Evolutionary conservation across 495 filamentous ascomycete genomes (phyloP).

Genomic region (Daldinia grandis): DNA sequence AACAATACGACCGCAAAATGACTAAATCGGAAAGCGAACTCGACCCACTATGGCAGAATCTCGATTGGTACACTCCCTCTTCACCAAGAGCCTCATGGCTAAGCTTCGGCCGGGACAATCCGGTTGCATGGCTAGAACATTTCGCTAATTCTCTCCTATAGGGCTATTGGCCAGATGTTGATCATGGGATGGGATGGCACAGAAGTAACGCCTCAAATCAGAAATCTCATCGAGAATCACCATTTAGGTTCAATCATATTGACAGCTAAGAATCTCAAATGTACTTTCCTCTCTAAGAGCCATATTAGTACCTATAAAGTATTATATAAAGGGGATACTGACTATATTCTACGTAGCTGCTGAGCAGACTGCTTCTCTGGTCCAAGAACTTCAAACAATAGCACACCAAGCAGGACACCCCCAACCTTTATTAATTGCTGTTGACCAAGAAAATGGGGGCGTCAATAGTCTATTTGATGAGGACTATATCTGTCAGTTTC

Average conservation of each 20-base stretch:
- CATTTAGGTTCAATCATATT: constrained; percentile 85
- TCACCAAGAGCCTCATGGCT: constrained; percentile 22
- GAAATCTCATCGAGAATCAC: constrained; percentile 82
- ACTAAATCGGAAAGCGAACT: constrained; percentile 59
- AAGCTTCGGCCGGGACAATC: constrained; percentile 11
- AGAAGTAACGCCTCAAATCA: constrained; percentile 84
- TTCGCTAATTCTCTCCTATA: constrained; percentile 49
- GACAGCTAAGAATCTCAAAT: constrained; percentile 91
- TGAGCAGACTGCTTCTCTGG: constrained; percentile 80
- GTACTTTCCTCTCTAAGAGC: constrained; percentile 54
- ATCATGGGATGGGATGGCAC: constrained; percentile 97
- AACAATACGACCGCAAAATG: constrained; percentile 46
- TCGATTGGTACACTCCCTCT: constrained; percentile 61
- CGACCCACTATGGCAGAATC: constrained; percentile 75
- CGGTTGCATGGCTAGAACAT: constrained; percentile 23
- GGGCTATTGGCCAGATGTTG: constrained; percentile 85
- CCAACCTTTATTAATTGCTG: constrained; percentile 80
- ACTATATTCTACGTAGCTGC: constrained; percentile 65
- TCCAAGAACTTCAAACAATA: constrained; percentile 86
- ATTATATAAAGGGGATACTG: constrained; percentile 28
- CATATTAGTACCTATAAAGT: background rate
- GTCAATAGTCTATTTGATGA: constrained; percentile 94
- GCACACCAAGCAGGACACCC: constrained; percentile 87
- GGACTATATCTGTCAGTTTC: constrained; percentile 89
- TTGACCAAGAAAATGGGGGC: constrained; percentile 94